A percentile compares a stretch with the other conserved stretches of the same genome.
These are phyloP conservation scores for Vaccinium macrocarpon DNA, from an alignment of 148 eudicot species.

Conservation along the genomic window DNA sequence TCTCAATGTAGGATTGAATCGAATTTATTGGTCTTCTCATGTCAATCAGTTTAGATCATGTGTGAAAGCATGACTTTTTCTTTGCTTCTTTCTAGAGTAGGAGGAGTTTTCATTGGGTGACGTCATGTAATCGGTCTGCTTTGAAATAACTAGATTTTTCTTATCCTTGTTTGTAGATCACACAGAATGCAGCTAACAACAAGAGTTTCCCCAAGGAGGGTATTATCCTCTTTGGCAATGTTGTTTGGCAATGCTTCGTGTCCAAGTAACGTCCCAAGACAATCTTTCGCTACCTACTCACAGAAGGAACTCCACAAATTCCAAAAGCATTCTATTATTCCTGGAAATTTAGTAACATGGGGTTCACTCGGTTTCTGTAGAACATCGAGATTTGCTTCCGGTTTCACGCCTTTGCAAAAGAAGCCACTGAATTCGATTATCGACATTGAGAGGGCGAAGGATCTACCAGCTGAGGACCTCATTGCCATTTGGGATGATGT, in stretches of 20 bases:
- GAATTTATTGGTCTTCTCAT: neutral
- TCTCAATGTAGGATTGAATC: neutral
- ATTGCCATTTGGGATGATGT: constrained; percentile 92
- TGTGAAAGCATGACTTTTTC: neutral
- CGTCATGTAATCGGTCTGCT: neutral
- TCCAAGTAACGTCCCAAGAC: constrained; percentile 18
- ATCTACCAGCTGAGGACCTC: constrained; percentile 68
- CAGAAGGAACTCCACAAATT: constrained; percentile 8
- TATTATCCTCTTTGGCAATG: constrained; percentile 28
- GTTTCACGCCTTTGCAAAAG: constrained; percentile 73
- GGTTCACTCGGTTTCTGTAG: constrained; percentile 56
- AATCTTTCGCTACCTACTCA: constrained; percentile 24
- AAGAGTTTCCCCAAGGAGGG: constrained; percentile 31
- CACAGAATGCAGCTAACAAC: constrained; percentile 47
- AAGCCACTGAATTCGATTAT: constrained; percentile 76
- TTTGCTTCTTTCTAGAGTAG: neutral
- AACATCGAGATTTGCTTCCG: constrained; percentile 68
- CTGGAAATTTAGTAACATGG: constrained; percentile 53
- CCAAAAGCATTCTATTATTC: constrained; percentile 29
- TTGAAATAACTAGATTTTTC: neutral
- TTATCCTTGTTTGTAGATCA: constrained; percentile 22
- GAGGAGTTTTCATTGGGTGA: neutral
- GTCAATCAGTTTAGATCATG: neutral
- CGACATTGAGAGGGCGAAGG: constrained; percentile 65
- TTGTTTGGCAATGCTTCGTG: constrained; percentile 20